Base-by-base conservation (phyloP, 371 early-diverging fungal species). In the Syncephalastrum contaminatum region DNA sequence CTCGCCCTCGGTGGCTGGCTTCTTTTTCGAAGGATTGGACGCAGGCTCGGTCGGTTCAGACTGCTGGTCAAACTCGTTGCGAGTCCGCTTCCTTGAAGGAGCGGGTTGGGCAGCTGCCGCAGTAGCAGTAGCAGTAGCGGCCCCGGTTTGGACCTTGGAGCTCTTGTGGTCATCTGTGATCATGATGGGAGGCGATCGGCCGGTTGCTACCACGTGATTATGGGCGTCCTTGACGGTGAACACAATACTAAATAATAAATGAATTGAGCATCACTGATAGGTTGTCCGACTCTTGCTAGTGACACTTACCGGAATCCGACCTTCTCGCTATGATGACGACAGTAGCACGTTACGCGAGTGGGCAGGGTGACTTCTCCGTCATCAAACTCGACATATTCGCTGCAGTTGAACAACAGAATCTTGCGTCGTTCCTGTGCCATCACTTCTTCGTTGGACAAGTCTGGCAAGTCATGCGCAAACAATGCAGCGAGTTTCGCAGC, bases 161-260 rank as follows among this genome's bases (percentile, higher is more conserved):
- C 88, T 87, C 68, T 93, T 93, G 77, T 93, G 93, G 66, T 93
- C 93, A 61, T 93, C 93, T 8, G 93, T 93, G 53, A 93, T 91
- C 83, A 93, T 81, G 43, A 93, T 88, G 2, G 93, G 90, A 19
- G 92, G 88, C 30, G 92, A 89, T 24, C 88, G 67, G 16, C 88
- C 90, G 16, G 84, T 83, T 14, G 87, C 88, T 22, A 91, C 66
- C 42, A 86, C 82, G 44, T 75, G 71, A 52, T 81, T 78, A 46
- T 66, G 67, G 51, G 66, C 53, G 60, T 92, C 88, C 18, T 74
- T 74, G 49, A 88, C 65, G 41, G 82, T 77, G 62, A 91, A 85
- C 43, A 84, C 84, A 54, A 93, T 67, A 59, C 80, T 77, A 54
- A 25, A 54, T 19, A 43, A 52, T 49, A 54, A 48, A 1, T 49